Conservation (phyloP, 805 yeast genomes). For the Hanseniaspora taiwanica region DNA sequence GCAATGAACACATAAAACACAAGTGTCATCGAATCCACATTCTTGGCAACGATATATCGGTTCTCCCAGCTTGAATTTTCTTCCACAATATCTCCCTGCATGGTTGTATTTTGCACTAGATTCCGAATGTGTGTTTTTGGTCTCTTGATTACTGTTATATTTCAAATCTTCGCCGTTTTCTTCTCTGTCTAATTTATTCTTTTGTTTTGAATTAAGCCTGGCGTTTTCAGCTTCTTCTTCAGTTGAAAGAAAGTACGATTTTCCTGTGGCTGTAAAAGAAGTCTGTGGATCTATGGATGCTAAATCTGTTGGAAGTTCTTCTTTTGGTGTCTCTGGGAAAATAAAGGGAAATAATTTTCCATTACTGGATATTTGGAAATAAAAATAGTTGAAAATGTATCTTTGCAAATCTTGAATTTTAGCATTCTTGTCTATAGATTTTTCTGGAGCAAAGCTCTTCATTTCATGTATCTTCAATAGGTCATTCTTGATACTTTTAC, state of each 20-base stretch:
- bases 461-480: background rate
- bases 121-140: background rate
- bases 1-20: slow-evolving; percentile 64
- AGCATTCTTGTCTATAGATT: background rate
- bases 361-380: slow-evolving; percentile 24
- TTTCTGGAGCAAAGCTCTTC: background rate
- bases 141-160: background rate
- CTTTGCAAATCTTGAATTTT: slow-evolving; percentile 9
- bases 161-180: too few species aligned
- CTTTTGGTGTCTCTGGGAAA: slow-evolving; percentile 20
- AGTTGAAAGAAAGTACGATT: too few species aligned
- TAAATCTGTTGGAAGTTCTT: background rate
- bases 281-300: background rate
- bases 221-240: too few species aligned
- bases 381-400: slow-evolving; percentile 18
- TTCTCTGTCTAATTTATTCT: too few species aligned
- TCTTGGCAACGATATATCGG: slow-evolving; percentile 62
- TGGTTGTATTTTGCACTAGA: slow-evolving; percentile 27
- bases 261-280: background rate
- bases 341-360: slow-evolving; percentile 25
- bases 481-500: background rate
- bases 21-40: slow-evolving; percentile 67
- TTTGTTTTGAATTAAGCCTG: too few species aligned
- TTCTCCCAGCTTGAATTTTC: slow-evolving; percentile 45
- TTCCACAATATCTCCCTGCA: slow-evolving; percentile 54